phyloP scores from a whole-genome alignment of 2,329 filamentous ascomycete genomes.

The Aspergillus fumigatiaffinis region DNA sequence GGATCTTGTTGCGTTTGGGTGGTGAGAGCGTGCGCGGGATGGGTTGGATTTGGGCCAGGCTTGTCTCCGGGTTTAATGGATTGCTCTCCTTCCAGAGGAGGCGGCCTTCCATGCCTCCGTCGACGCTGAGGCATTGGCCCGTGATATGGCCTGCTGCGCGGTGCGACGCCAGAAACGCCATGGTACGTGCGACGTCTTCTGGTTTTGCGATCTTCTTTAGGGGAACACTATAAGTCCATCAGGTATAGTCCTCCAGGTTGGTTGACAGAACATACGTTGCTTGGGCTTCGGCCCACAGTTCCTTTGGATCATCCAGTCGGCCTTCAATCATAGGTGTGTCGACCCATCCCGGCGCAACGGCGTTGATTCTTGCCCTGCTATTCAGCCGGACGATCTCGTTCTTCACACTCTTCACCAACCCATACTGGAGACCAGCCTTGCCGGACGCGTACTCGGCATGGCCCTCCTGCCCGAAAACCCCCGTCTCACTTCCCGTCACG shows the following conservation, averaged over 20 bases:
- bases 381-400: constrained; percentile 54
- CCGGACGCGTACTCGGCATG: constrained; percentile 51
- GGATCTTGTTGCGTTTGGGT: constrained; percentile 19
- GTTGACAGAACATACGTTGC: constrained; percentile 32
- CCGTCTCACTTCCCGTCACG: constrained; percentile 51
- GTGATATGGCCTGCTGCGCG: constrained; percentile 52
- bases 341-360: constrained; percentile 49
- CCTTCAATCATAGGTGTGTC: constrained; percentile 48
- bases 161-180: constrained; percentile 50
- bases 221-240: constrained; percentile 30
- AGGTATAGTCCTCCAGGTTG: neutral
- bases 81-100: constrained; percentile 48
- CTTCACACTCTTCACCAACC: constrained; percentile 50
- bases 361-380: constrained; percentile 49
- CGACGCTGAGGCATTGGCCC: constrained; percentile 51
- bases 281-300: constrained; percentile 49
- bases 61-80: constrained; percentile 11
- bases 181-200: constrained; percentile 47
- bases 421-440: constrained; percentile 51
- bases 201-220: constrained; percentile 47
- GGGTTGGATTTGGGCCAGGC: too few relatives aligned
- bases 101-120: constrained; percentile 50
- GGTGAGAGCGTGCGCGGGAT: constrained; percentile 13
- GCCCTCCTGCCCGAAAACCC: constrained; percentile 49
- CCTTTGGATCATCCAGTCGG: constrained; percentile 47